Evolutionary conservation across 768 basidiomycete species (phyloP).

Genomic region (Russula sp.): DNA sequence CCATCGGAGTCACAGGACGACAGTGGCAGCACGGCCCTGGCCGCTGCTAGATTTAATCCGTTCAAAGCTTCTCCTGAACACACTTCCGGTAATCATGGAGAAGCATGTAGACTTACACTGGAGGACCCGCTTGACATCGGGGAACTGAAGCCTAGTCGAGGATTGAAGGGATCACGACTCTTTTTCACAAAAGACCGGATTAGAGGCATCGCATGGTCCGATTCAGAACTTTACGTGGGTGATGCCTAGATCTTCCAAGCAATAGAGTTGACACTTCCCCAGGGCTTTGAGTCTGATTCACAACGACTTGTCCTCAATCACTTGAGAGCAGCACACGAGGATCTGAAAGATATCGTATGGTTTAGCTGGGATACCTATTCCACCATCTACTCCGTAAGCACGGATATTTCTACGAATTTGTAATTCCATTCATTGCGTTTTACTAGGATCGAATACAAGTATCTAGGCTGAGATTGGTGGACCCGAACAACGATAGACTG

Average conservation of each 20-base stretch:
- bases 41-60: slow-evolving; percentile 59
- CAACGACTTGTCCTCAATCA: slow-evolving; percentile 8
- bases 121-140: slow-evolving; percentile 40
- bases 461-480: slow-evolving; percentile 27
- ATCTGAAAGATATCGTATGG: slow-evolving; percentile 22
- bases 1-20: slow-evolving; percentile 35
- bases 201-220: slow-evolving; percentile 30
- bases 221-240: slow-evolving; percentile 31
- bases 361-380: slow-evolving; percentile 27
- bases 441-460: slow-evolving; percentile 32
- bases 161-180: slow-evolving; percentile 35
- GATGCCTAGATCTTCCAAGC: no score
- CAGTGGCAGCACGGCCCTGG: slow-evolving; percentile 38
- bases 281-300: slow-evolving; percentile 23
- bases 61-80: slow-evolving; percentile 63
- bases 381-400: slow-evolving; percentile 30
- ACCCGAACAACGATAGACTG: slow-evolving; percentile 31
- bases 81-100: slow-evolving; percentile 33
- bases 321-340: background rate
- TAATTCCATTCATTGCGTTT: background rate
- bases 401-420: background rate
- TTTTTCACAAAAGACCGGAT: slow-evolving; percentile 39
- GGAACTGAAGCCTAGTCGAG: slow-evolving; percentile 34
- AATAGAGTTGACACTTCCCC: slow-evolving; percentile 1
- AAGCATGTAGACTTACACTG: slow-evolving; percentile 35